These are phyloP conservation scores for Lentinus tigrinus DNA, from an alignment of 768 basidiomycete genomes.

Conservation along the genomic window DNA sequence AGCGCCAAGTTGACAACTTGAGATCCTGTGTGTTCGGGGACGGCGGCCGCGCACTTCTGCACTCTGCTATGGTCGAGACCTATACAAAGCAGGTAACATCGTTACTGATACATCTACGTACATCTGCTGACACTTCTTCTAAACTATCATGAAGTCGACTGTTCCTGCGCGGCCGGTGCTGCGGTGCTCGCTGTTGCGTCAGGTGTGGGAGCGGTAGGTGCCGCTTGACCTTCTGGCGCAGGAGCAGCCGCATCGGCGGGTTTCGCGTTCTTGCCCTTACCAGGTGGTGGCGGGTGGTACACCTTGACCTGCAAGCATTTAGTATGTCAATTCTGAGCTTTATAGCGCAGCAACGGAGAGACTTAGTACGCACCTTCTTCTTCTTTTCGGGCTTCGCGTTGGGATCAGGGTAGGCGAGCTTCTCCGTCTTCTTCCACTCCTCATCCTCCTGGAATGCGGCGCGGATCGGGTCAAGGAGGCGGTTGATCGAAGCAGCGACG, in stretches of 20 bases:
- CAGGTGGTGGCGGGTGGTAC: constrained; percentile 82
- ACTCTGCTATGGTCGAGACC: too few species aligned
- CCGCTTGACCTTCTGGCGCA: too few species aligned
- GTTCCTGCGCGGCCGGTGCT: too few species aligned
- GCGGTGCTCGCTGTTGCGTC: too few species aligned
- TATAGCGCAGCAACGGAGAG: neutral
- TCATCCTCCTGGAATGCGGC: constrained; percentile 62
- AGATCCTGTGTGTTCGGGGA: too few species aligned
- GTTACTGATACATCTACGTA: too few species aligned
- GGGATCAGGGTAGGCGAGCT: neutral
- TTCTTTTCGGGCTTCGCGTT: constrained; percentile 24
- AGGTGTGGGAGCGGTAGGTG: too few species aligned
- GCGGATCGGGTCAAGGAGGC: constrained; percentile 78
- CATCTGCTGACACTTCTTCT: too few species aligned
- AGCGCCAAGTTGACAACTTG: too few species aligned
- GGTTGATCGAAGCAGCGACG: constrained; percentile 71
- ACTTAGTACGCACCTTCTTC: constrained; percentile 51
- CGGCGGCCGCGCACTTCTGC: too few species aligned
- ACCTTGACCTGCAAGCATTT: constrained; percentile 58
- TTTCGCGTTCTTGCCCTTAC: constrained; percentile 63
- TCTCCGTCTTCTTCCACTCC: neutral
- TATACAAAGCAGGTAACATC: too few species aligned
- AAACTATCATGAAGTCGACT: too few species aligned
- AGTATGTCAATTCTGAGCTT: neutral
- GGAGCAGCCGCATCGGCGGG: constrained; percentile 24